Percentiles rank a stretch among this genome's conserved stretches.
Conservation (phyloP, 257 asterid species). For the Fraxinus pennsylvanica region DNA sequence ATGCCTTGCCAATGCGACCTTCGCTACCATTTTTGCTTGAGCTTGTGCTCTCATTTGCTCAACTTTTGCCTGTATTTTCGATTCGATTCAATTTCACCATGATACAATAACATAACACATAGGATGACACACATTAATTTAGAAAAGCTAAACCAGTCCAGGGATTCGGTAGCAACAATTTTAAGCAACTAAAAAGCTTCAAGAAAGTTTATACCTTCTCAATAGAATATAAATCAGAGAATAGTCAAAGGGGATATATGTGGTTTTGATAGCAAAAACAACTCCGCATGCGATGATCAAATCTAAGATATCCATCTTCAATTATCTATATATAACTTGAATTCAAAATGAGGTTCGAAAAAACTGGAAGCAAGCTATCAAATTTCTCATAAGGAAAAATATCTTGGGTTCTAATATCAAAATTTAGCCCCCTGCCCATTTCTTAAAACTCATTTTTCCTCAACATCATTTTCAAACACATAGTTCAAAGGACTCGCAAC, state of each 20-base stretch:
- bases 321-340: too few species aligned
- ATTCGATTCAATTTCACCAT: not conserved
- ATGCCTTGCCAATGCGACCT: slow-evolving; percentile 82
- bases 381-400: too few species aligned
- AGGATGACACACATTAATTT: too few species aligned
- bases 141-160: not conserved
- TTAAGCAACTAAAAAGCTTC: not conserved
- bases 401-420: too few species aligned
- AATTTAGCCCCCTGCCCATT: slow-evolving; percentile 22
- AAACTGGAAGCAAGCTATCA: too few species aligned
- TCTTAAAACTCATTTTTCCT: slow-evolving; percentile 14
- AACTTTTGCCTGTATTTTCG: slow-evolving; percentile 43
- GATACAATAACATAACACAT: not conserved
- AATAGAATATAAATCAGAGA: not conserved
- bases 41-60: slow-evolving; percentile 88
- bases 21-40: slow-evolving; percentile 84
- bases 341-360: too few species aligned
- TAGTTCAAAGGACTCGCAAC: too few species aligned
- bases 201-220: not conserved
- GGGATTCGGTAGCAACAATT: not conserved
- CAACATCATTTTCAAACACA: slow-evolving; percentile 3
- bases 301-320: too few species aligned
- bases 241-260: not conserved
- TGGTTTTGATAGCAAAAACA: too few species aligned
- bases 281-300: too few species aligned